A percentile compares a stretch with the other conserved stretches of the same genome.
Evolutionary conservation across 2,329 filamentous ascomycete species (phyloP).

Genomic region (Furcasterigmium furcatum): DNA sequence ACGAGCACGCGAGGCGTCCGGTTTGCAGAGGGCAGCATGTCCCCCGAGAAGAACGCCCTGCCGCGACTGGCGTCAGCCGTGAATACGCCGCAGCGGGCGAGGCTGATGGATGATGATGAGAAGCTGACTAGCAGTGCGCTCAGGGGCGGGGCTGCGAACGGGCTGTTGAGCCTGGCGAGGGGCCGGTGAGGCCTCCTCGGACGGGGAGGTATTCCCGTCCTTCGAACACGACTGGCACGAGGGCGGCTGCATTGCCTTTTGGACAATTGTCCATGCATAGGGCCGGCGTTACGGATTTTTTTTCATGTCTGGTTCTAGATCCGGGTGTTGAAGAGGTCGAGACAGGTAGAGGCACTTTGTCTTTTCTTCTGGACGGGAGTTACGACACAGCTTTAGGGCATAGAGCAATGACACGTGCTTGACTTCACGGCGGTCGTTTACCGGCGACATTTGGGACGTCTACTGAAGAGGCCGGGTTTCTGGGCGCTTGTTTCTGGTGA

Average conservation of each 20-base stretch:
- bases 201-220: conserved; percentile 7
- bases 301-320: neutral
- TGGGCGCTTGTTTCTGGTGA: too few species aligned
- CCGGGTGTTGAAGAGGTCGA: neutral
- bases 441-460: too few species aligned
- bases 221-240: conserved; percentile 1
- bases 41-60: conserved; percentile 17
- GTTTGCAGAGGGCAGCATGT: conserved; percentile 1
- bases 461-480: too few species aligned
- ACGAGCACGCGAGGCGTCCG: neutral
- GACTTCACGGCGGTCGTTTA: too few species aligned
- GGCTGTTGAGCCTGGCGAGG: conserved; percentile 44
- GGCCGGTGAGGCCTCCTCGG: conserved; percentile 5
- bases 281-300: neutral
- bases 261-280: neutral
- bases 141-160: conserved; percentile 47
- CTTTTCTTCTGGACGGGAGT: neutral
- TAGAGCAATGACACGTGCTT: neutral
- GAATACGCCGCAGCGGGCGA: conserved; percentile 8
- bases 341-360: neutral
- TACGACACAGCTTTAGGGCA: neutral
- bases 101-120: too few species aligned
- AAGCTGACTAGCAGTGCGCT: conserved; percentile 42
- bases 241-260: neutral
- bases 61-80: conserved; percentile 11